Conservation (phyloP, 768 basidiomycete species). For the Tremella yokohamensis region DNA sequence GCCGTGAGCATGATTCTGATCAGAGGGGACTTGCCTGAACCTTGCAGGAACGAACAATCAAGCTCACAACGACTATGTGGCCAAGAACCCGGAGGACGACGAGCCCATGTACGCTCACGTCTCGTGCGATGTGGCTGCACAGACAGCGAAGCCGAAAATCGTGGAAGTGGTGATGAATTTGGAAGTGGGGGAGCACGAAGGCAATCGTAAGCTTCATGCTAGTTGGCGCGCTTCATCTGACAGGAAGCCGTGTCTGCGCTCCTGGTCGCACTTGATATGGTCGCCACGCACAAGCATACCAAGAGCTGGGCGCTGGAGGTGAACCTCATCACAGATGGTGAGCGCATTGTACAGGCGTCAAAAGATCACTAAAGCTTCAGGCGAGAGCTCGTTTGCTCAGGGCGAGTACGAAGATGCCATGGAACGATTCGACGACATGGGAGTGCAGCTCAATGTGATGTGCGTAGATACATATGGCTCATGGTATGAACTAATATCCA, state of each 20-base stretch:
- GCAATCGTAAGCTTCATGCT: constrained; percentile 44
- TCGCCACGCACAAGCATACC: constrained; percentile 62
- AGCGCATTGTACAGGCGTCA: constrained; percentile 54
- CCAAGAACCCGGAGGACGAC: constrained; percentile 40
- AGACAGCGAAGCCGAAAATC: constrained; percentile 47
- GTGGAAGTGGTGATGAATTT: constrained; percentile 45
- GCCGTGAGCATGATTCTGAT: constrained; percentile 55
- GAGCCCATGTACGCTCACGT: constrained; percentile 40
- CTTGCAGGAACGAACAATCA: constrained; percentile 48
- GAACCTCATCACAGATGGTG: constrained; percentile 79
- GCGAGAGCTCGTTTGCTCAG: constrained; percentile 42
- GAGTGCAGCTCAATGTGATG: constrained; percentile 68
- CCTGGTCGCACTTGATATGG: constrained; percentile 79
- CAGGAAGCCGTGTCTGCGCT: constrained; percentile 71
- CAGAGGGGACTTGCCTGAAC: not conserved
- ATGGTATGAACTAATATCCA: constrained; percentile 2
- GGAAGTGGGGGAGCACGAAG: constrained; percentile 39
- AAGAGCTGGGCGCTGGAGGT: constrained; percentile 86
- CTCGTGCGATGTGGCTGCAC: constrained; percentile 43
- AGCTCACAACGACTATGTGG: constrained; percentile 33
- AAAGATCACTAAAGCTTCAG: constrained; percentile 16
- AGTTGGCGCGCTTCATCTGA: not conserved
- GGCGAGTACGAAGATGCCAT: constrained; percentile 52
- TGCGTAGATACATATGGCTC: constrained; percentile 51
- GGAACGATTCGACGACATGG: constrained; percentile 61